phyloP scores from a whole-genome alignment of 176 grass and related monocot species.

The Stipa capillata region DNA sequence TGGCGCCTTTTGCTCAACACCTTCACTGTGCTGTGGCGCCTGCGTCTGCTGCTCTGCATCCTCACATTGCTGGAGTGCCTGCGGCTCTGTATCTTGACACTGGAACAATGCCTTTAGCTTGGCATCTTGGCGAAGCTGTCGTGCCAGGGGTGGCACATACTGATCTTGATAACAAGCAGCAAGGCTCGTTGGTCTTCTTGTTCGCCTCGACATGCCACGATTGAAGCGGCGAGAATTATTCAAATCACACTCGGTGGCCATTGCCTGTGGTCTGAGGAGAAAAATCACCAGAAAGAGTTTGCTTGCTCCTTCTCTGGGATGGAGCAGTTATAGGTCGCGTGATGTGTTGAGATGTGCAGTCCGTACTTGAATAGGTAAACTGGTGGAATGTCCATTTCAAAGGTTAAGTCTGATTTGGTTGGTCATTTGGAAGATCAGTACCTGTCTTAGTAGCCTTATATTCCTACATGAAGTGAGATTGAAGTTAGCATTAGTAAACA shows the following conservation, averaged over 20 bases:
- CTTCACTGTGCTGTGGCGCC: constrained; percentile 11
- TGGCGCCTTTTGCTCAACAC: constrained; percentile 2
- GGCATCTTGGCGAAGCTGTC: constrained; percentile 14
- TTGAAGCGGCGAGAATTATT: constrained; percentile 58
- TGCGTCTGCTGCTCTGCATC: neutral
- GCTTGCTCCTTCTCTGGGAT: constrained; percentile 20
- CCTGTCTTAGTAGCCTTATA: constrained; percentile 28
- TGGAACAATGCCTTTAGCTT: constrained; percentile 24
- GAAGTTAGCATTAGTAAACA: constrained; percentile 34
- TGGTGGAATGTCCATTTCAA: constrained; percentile 50
- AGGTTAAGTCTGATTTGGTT: constrained; percentile 37
- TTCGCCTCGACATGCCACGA: constrained; percentile 78
- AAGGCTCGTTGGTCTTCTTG: constrained; percentile 43
- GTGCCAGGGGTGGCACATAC: constrained; percentile 2
- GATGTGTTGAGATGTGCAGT: constrained; percentile 20
- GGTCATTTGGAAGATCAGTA: constrained; percentile 48
- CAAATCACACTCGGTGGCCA: constrained; percentile 55
- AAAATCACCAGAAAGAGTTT: constrained; percentile 23
- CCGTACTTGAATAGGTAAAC: constrained; percentile 32
- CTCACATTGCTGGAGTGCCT: constrained; percentile 11
- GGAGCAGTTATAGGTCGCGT: constrained; percentile 35
- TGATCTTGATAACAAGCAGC: constrained; percentile 22
- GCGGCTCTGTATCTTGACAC: constrained; percentile 22
- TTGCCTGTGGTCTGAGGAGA: constrained; percentile 33
- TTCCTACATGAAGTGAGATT: constrained; percentile 56